A percentile compares a stretch with the other conserved stretches of the same genome.
Conservation (phyloP, 306 rosid species). For the Cucumis cinereus region DNA sequence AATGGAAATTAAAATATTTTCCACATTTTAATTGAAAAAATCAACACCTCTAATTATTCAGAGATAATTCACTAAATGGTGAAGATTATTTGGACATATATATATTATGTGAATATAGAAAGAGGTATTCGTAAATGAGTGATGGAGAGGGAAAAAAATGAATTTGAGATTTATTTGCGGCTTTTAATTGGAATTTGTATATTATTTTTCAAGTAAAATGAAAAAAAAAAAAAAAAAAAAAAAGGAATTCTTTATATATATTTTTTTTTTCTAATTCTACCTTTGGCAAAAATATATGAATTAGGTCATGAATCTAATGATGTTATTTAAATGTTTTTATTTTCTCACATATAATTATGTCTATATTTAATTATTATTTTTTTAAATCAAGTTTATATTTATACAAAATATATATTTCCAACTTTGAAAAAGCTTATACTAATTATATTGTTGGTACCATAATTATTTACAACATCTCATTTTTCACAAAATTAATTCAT, state of each 20-base stretch:
- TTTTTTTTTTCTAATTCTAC: too few relatives aligned
- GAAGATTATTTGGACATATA: not conserved
- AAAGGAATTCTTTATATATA: not conserved
- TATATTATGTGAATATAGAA: not conserved
- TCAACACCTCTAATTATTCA: not conserved
- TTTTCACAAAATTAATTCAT: too few relatives aligned
- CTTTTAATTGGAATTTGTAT: not conserved
- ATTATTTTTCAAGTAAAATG: not conserved
- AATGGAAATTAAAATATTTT: not conserved
- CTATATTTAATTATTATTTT: too few relatives aligned
- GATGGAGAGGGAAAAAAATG: not conserved
- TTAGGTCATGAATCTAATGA: too few relatives aligned
- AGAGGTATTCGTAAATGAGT: not conserved
- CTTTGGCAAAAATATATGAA: too few relatives aligned
- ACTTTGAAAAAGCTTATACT: too few relatives aligned
- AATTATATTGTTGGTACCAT: too few relatives aligned
- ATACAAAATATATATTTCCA: too few relatives aligned
- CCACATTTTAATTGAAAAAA: not conserved
- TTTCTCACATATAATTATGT: too few relatives aligned
- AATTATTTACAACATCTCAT: too few relatives aligned
- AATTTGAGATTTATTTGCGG: not conserved
- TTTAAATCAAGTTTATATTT: too few relatives aligned
- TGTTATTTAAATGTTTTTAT: too few relatives aligned
- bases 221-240: not conserved
- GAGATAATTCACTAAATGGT: not conserved